Base-by-base conservation (phyloP, 352 stramenopile species). In the Globisporangium sylvaticum region DNA sequence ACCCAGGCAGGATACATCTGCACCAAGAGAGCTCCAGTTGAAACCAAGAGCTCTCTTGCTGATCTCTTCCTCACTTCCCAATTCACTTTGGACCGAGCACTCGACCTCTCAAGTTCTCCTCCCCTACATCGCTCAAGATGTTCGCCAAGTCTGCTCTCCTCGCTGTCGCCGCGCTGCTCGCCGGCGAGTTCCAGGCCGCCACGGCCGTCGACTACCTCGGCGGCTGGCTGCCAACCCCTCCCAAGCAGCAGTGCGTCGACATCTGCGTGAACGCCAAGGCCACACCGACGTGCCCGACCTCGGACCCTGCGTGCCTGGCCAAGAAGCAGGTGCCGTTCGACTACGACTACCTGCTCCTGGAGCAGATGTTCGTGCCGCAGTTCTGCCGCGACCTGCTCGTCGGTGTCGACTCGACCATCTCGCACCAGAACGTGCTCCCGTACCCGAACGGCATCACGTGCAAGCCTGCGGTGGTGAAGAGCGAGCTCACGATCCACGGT, bases 331-430 rank as follows among this genome's bases (percentile, higher is more conserved):
- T 75, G 46, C 83, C 82, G 10, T 77, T 80, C 58, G 84, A 91
- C 76, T 92, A 85, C 62, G 84, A 91, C 76, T 91, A 87, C 70
- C 66, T 92, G 53, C 62, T 91, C 29, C 67, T 92, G n/a, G 82
- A 92, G 71, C 77, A 92, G 70, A 70, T 92, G 59, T 92, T 84
- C 64, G 72, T 87, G 64, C 84, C 84, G 66, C 84, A 92, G 72
- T 90, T 89, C 70, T 92, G 84, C 69, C 84, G 84, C 48, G 84
- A 92, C 62, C 69, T 92, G 46, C 77, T 90, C 34, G 61, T 78
- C 0, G 84, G 84, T 48, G 74, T 87, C 27, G 84, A 92, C 74
- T 81, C 72, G 63, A 92, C 84, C 39, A 78, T 90, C 73, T 88
- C 81, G 59, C 84, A 92, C 70, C 81, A 88, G 72, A 89, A 89